Base-by-base conservation (phyloP, 2,329 filamentous ascomycete species). In the Nannizzia gypsea region DNA sequence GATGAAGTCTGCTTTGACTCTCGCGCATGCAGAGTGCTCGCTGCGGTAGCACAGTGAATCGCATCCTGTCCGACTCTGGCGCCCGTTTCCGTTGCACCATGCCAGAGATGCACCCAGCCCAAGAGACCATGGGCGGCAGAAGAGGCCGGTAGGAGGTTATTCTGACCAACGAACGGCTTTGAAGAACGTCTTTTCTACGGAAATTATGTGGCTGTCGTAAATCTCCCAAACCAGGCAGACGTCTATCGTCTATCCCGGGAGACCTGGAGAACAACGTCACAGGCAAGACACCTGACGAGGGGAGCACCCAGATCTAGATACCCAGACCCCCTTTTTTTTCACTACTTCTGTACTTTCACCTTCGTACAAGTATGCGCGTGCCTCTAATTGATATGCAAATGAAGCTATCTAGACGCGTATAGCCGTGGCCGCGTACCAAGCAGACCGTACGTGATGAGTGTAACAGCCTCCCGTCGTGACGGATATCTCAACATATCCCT, bases 21-120 rank as follows among this genome's bases (percentile, higher is more conserved):
- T 36, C 31, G 46, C 46, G n/a, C 22, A 54, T 28, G 50, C n/a
- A 17, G 6, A 31, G 50, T 54, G 26, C n/a, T 17, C 31, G 31
- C 0, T 17, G n/a, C 6, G 15, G 50, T 54, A 9, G 50, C 28
- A 54, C 50, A 15, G 50, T 54, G n/a, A 54, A 17, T 54, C 50
- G 50, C 50, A 54, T 54, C n/a, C 50, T 34, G 50, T 54, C 50
- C 50, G 26, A 54, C 50, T 50, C 9, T 54, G 50, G 34, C 50
- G 50, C 50, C 50, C 50, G 50, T 54, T 54, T 34, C 50, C 26
- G 50, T 54, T 34, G 50, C n/a, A 54, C 50, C 26, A 31, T 15
- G 26, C 50, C 28, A 24, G 44, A 26, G 44, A 50, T 50, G 22
- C 20, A 3, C 28, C 28, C 11, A 36, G 9, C 24, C 11, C 50